Evolutionary conservation across 176 grass and related monocot species (phyloP).

Genomic region (Musa acuminata): DNA sequence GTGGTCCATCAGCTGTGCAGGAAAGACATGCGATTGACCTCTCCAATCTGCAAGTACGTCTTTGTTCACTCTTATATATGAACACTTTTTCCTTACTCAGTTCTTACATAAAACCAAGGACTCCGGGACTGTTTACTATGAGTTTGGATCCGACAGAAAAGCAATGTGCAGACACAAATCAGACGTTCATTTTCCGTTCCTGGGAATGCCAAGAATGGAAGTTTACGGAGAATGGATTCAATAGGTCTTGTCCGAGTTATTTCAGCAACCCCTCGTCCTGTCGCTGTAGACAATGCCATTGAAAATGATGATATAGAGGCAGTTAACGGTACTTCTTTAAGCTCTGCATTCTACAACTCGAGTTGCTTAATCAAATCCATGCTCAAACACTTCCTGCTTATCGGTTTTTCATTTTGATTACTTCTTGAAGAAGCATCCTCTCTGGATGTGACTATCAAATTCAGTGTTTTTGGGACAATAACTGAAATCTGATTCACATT

Average conservation of each 20-base stretch:
- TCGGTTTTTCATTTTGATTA: not conserved
- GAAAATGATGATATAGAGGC: slow-evolving; percentile 46
- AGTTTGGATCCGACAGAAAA: slow-evolving; percentile 27
- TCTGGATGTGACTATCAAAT: not conserved
- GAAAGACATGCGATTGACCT: slow-evolving; percentile 41
- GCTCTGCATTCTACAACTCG: not conserved
- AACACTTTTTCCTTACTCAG: not conserved
- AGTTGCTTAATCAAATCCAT: not conserved
- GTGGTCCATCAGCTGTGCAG: slow-evolving; percentile 23
- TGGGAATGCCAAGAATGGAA: slow-evolving; percentile 64
- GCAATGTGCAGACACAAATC: slow-evolving; percentile 56
- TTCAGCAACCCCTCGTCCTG: slow-evolving; percentile 62
- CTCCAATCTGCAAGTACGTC: slow-evolving; percentile 53
- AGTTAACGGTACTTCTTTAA: slow-evolving; percentile 33
- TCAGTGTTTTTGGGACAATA: not conserved
- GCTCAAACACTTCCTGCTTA: too few species aligned
- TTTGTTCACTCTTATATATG: not conserved
- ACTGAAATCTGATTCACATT: not conserved
- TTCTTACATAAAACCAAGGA: not conserved
- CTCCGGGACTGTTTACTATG: slow-evolving; percentile 1
- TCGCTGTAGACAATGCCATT: slow-evolving; percentile 23
- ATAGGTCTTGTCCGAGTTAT: slow-evolving; percentile 76
- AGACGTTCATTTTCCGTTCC: slow-evolving; percentile 86
- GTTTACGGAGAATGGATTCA: slow-evolving; percentile 78
- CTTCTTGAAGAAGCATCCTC: not conserved